Percentiles rank a stretch among this genome's conserved stretches.
Conservation (phyloP, 176 grass and related monocot genomes). For the Rhynchospora breviuscula region DNA sequence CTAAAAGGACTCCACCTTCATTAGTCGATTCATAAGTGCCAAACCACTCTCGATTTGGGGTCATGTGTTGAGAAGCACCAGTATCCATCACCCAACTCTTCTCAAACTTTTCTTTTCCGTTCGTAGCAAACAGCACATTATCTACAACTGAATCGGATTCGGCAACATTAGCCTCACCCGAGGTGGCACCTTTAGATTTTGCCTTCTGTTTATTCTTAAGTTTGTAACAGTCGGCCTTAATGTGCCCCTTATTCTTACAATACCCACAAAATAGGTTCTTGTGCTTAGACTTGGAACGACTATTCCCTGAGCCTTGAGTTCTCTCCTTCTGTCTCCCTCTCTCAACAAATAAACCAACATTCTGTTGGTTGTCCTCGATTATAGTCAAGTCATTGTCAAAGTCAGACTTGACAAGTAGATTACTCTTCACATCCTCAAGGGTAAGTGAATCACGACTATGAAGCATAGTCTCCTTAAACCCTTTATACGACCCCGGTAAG, state of each 20-base stretch:
- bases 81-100: constrained; percentile 21
- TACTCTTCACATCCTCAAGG: constrained; percentile 4
- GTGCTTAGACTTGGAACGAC: too few relatives aligned
- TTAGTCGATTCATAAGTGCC: neutral
- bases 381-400: too few relatives aligned
- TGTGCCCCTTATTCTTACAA: too few relatives aligned
- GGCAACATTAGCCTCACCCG: neutral
- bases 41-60: constrained; percentile 10
- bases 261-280: too few relatives aligned
- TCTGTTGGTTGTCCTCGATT: too few relatives aligned
- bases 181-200: neutral
- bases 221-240: neutral
- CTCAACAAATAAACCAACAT: too few relatives aligned
- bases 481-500: neutral
- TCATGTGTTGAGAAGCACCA: constrained; percentile 24
- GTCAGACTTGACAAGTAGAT: neutral
- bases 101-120: neutral
- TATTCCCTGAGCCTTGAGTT: too few relatives aligned
- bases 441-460: neutral
- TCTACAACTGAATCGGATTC: neutral
- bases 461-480: neutral
- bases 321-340: too few relatives aligned
- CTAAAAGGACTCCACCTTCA: neutral
- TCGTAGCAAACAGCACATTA: neutral
- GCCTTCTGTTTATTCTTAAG: constrained; percentile 1